Conservation (phyloP, 108 stramenopile genomes). For the Stephanodiscus minutulus region DNA sequence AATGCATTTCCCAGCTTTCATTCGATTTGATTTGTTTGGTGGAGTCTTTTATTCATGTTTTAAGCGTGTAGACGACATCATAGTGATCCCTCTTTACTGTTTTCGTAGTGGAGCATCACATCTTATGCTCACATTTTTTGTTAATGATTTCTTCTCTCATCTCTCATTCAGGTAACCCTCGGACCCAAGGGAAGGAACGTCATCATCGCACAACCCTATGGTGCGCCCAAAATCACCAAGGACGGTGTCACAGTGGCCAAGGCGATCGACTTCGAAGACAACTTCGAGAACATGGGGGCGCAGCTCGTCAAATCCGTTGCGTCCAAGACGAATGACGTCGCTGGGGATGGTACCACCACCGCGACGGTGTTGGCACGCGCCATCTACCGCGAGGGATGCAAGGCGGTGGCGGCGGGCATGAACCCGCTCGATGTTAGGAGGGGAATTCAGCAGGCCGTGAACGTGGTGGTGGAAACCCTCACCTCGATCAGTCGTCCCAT, state of each 20-base stretch:
- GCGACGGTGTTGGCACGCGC: slow-evolving; percentile 98
- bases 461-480: slow-evolving; percentile 86
- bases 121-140: slow-evolving; percentile 12
- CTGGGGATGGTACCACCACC: slow-evolving; percentile 99
- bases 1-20: too few relatives aligned
- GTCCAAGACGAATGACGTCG: slow-evolving; percentile 98
- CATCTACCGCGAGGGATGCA: slow-evolving; percentile 98
- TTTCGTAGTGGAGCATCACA: not conserved
- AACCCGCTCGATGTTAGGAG: slow-evolving; percentile 97
- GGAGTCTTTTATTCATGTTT: not conserved
- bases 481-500: slow-evolving; percentile 92
- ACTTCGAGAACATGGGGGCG: slow-evolving; percentile 99
- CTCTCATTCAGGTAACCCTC: slow-evolving; percentile 87
- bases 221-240: slow-evolving; percentile 99
- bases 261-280: slow-evolving; percentile 98
- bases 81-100: not conserved
- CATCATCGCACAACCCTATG: slow-evolving; percentile 98
- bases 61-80: too few relatives aligned
- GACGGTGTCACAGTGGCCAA: slow-evolving; percentile 99
- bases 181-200: slow-evolving; percentile 99
- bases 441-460: slow-evolving; percentile 95
- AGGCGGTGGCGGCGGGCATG: slow-evolving; percentile 99
- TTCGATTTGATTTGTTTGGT: not conserved
- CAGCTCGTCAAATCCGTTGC: slow-evolving; percentile 95
- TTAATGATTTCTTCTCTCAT: not conserved